phyloP scores from a whole-genome alignment of 202 grass and related monocot genomes.

The Panicum virgatum region DNA sequence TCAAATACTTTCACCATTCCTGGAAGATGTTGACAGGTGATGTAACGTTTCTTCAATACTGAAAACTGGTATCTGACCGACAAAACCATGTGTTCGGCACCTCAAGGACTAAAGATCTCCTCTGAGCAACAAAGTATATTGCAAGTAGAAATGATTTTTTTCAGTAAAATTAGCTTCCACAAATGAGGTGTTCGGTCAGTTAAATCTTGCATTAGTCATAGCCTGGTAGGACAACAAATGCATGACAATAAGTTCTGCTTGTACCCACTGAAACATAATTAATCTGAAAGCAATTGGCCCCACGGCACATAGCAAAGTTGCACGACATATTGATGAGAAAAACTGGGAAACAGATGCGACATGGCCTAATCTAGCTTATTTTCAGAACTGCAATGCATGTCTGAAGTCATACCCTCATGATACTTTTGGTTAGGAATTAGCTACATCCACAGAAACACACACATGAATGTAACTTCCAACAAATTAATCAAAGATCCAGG shows the following conservation, averaged over 20 bases:
- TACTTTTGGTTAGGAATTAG: neutral
- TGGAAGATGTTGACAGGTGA: slow-evolving; percentile 20
- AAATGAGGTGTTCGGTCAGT: neutral
- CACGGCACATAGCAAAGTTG: neutral
- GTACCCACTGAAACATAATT: neutral
- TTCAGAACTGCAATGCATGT: neutral
- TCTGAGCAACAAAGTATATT: neutral
- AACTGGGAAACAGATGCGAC: neutral
- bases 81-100: neutral
- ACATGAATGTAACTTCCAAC: neutral
- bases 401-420: neutral
- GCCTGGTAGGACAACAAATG: neutral
- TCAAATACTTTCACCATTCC: slow-evolving; percentile 21
- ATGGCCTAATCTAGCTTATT: neutral
- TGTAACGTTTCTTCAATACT: neutral
- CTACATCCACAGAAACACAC: neutral
- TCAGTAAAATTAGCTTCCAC: neutral
- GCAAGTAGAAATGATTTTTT: neutral
- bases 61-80: slow-evolving; percentile 15
- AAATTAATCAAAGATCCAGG: neutral
- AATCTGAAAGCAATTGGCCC: neutral
- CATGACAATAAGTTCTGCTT: neutral
- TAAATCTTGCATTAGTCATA: neutral
- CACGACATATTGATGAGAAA: neutral
- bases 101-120: neutral